Evolutionary conservation across 306 rosid genomes (phyloP), one percentile per base, ranked within the genome.

Genomic region (Ceratonia siliqua): DNA sequence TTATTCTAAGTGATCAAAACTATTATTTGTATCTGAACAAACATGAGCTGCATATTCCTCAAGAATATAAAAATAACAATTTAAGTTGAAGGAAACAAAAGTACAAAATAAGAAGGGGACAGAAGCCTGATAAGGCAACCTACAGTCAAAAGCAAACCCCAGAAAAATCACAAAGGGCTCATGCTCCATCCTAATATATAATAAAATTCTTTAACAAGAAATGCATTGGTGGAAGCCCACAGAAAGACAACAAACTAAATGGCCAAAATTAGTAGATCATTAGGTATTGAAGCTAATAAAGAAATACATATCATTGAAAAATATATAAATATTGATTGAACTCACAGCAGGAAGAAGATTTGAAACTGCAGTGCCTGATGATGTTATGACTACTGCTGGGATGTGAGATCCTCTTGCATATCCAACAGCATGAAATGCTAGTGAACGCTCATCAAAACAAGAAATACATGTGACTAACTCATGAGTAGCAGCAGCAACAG

Each of bases 311-410:
- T 35, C 53, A 42, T 54, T 59, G 22, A 14, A 59, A 39, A 27
- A 54, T n/a, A n/a, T 14, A 35, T 8, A 12, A 38, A 70, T 27
- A 22, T 5, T 72, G 45, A 38, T 53, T 49, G 73, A 78, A 91
- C 98, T 88, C 81, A 94, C 98, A 68, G 98, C 98, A 20, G 98
- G 98, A 80, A 88, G 86, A 80, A 94, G 97, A 84, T 94, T 94
- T 65, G 98, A 94, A 87, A 88, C 97, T 35, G 98, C 98, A 72
- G 98, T 91, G 79, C 98, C 98, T 14, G 98, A 94, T 72, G 98
- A 88, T 22, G 98, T 89, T 83, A 94, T 87, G 79, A 94, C 85
- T 42, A 91, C 96, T 14, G 98, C 98, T 49, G 98, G 97, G 61
- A 78, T 83, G 81, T 77, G 89, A 82, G 91, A 94, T 76, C 98